Base-by-base conservation (phyloP, 2,329 filamentous ascomycete genomes). In the Didymellaceae sp. region DNA sequence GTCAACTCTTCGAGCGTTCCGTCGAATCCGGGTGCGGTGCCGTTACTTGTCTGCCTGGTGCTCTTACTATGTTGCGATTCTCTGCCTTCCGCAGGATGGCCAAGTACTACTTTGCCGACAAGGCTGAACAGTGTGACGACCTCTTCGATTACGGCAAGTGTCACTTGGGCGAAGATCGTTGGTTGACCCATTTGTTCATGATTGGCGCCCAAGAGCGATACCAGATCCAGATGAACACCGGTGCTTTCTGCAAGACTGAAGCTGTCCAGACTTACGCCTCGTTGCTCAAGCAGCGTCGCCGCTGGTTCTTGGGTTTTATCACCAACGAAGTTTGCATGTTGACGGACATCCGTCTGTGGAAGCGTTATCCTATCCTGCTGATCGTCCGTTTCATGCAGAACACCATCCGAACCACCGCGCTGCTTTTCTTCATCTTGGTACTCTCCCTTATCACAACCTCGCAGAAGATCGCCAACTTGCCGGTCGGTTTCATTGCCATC, bases 291-390 rank as follows among this genome's bases (percentile, higher is more conserved):
- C 94, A 99, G 77, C 87, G 94, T 53, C 87, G 93, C 46, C 84
- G 94, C 68, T 99, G 94, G 94, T 97, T 97, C 72, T 80, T 97
- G 33, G 93, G 93, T 22, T 97, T 96, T 74, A 92, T 97, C 76
- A 97, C 93, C 13, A 99, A 99, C 73, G 93, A 97, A 73, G 93
- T 91, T 6, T 97, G 92, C 77, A 97, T 97, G 94, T 79, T 99
- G 76, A 97, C 94, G 1, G 93, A 97, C 74, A 86, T 89, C 74
- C 86, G 94, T 52, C 80, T 97, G 21, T 97, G 93, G 93, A 89
- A 84, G 71, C 84, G 90, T 42, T 97, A 97, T 73, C 91, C 94
- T 0, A 81, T 96, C 43, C 81, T 99, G 33, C 86, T 92, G 41
- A 66, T 95, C 28, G 87, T 97, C 31, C 86, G 93, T 28, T 94